Conservation (phyloP, 2,329 filamentous ascomycete species). For the Talaromyces albobiverticillius region DNA sequence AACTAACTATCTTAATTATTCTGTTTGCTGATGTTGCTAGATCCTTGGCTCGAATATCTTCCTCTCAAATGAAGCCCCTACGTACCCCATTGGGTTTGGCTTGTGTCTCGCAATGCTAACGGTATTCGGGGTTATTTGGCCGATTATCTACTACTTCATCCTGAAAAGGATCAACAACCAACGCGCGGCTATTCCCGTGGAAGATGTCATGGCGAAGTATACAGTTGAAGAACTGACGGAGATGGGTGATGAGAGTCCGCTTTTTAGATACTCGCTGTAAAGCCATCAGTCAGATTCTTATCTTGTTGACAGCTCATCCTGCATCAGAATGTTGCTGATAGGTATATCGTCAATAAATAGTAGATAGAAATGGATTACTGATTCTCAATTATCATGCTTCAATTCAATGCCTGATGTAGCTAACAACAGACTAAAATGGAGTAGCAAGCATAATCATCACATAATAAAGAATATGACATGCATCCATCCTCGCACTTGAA, state of each 20-base stretch:
- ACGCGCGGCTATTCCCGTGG: constrained; percentile 22
- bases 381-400: too few relatives aligned
- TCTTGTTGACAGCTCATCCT: too few relatives aligned
- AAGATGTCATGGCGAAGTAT: constrained; percentile 26
- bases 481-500: too few relatives aligned
- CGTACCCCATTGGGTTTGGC: constrained; percentile 16
- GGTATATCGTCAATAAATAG: too few relatives aligned
- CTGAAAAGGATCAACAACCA: constrained; percentile 25
- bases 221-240: constrained; percentile 29
- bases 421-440: too few relatives aligned
- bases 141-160: constrained; percentile 15
- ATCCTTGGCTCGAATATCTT: constrained; percentile 28
- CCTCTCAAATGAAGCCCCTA: constrained; percentile 14
- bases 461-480: too few relatives aligned
- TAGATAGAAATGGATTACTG: too few relatives aligned
- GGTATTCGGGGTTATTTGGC: constrained; percentile 9
- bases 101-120: constrained; percentile 8
- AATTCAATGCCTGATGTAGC: too few relatives aligned
- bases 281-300: too few relatives aligned
- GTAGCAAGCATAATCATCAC: too few relatives aligned
- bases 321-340: too few relatives aligned
- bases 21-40: not conserved
- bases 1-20: not conserved
- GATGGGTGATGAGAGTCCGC: constrained; percentile 32
- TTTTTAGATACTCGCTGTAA: constrained; percentile 26